These are phyloP conservation scores for Escovopsis weberi DNA, from an alignment of 2,329 filamentous ascomycete genomes.

Conservation along the genomic window DNA sequence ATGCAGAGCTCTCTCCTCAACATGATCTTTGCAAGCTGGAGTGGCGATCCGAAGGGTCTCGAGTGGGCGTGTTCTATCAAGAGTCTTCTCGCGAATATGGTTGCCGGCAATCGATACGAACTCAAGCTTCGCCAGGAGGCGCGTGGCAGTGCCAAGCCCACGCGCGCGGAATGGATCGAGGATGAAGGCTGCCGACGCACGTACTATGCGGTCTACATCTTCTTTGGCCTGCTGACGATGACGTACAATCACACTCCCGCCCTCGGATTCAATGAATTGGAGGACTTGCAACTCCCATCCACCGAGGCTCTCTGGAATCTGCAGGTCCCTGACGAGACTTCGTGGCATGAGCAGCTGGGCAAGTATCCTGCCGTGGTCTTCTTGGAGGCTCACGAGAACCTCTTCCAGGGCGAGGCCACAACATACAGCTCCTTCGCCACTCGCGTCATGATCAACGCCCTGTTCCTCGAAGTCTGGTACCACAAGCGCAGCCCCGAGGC, in stretches of 20 bases:
- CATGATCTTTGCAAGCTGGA: conserved; percentile 99
- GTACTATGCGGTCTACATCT: conserved; percentile 98
- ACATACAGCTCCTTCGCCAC: conserved; percentile 95
- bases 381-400: conserved; percentile 82
- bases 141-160: conserved; percentile 60
- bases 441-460: conserved; percentile 94
- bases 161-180: conserved; percentile 83
- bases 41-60: conserved; percentile 88
- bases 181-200: conserved; percentile 93
- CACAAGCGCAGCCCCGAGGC: conserved; percentile 98
- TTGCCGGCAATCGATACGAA: conserved; percentile 92
- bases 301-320: conserved; percentile 92
- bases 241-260: conserved; percentile 97
- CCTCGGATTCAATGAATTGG: conserved; percentile 97
- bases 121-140: conserved; percentile 85
- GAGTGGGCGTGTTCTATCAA: conserved; percentile 99
- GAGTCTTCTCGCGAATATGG: conserved; percentile 95
- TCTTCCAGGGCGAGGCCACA: conserved; percentile 84
- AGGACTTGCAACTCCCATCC: conserved; percentile 80
- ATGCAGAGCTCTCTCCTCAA: conserved; percentile 96
- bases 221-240: conserved; percentile 87
- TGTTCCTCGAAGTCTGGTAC: conserved; percentile 98
- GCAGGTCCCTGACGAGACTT: conserved; percentile 58
- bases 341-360: conserved; percentile 70
- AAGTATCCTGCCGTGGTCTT: conserved; percentile 67